Conservation (phyloP, 495 filamentous ascomycete species). For the Cudoniella acicularis region DNA sequence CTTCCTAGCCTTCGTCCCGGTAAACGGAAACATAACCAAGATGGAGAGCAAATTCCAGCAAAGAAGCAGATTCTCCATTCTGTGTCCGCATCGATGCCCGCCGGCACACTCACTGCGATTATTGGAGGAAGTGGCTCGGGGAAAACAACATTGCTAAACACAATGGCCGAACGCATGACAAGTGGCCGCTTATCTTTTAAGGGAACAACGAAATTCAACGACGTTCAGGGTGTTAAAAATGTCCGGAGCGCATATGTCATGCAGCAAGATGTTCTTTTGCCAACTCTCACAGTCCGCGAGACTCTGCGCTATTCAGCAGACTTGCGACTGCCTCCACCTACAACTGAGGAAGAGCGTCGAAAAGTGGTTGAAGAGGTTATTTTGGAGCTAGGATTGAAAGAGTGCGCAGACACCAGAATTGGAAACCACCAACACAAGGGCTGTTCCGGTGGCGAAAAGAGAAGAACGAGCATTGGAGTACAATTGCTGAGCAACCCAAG, state of each 20-base stretch:
- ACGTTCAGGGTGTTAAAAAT: slow-evolving; percentile 41
- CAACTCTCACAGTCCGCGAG: slow-evolving; percentile 68
- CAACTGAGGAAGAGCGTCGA: slow-evolving; percentile 52
- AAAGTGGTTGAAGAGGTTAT: slow-evolving; percentile 69
- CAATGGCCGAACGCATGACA: slow-evolving; percentile 61
- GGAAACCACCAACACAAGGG: slow-evolving; percentile 65
- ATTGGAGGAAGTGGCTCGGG: slow-evolving; percentile 70
- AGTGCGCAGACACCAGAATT: slow-evolving; percentile 68
- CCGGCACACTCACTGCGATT: slow-evolving; percentile 66
- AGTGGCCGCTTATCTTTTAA: slow-evolving; percentile 47
- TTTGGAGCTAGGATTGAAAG: slow-evolving; percentile 66
- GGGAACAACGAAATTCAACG: slow-evolving; percentile 57
- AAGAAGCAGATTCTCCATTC: slow-evolving; percentile 45
- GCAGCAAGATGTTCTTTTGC: slow-evolving; percentile 70
- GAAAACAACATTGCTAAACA: slow-evolving; percentile 69
- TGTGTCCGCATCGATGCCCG: slow-evolving; percentile 51
- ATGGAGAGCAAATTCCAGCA: slow-evolving; percentile 13
- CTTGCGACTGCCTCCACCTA: slow-evolving; percentile 59
- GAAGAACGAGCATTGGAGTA: slow-evolving; percentile 68
- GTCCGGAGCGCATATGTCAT: slow-evolving; percentile 68
- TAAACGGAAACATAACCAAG: slow-evolving; percentile 11
- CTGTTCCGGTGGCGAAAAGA: slow-evolving; percentile 73
- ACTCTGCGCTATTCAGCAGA: slow-evolving; percentile 69
- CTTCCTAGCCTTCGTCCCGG: slow-evolving; percentile 4
- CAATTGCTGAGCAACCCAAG: slow-evolving; percentile 73